phyloP scores from a whole-genome alignment of 1,139 yeast species.

The Candida neerlandica region DNA sequence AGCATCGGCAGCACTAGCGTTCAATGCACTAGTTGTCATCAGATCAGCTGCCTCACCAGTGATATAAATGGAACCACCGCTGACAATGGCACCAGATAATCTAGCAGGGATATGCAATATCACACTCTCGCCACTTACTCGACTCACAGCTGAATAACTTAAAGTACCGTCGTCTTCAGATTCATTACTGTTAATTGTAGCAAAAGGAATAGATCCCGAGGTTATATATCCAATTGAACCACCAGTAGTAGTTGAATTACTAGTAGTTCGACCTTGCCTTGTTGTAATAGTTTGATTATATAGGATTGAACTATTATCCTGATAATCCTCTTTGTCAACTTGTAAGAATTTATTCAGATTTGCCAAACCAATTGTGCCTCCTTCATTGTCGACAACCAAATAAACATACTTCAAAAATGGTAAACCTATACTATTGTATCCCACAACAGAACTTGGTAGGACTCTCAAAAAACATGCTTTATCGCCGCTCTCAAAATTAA shows the following conservation, averaged over 20 bases:
- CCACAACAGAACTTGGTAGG: slow-evolving; percentile 50
- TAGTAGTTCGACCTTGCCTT: not conserved
- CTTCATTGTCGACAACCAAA: slow-evolving; percentile 69
- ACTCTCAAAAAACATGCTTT: slow-evolving; percentile 64
- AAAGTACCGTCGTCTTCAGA: slow-evolving; percentile 7
- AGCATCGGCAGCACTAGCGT: slow-evolving; percentile 5
- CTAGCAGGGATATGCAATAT: slow-evolving; percentile 36
- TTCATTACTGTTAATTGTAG: slow-evolving; percentile 19
- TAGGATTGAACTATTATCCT: not conserved
- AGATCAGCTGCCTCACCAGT: slow-evolving; percentile 17
- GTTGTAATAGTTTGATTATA: not conserved
- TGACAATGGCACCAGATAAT: slow-evolving; percentile 34
- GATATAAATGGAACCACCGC: slow-evolving; percentile 35
- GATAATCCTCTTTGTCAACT: slow-evolving; percentile 8
- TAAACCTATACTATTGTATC: slow-evolving; percentile 63
- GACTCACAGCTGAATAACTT: slow-evolving; percentile 18
- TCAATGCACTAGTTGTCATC: slow-evolving; percentile 8
- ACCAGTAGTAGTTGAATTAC: not conserved
- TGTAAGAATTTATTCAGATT: slow-evolving; percentile 20
- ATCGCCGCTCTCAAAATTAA: slow-evolving; percentile 56
- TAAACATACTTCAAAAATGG: slow-evolving; percentile 60
- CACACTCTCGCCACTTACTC: slow-evolving; percentile 15
- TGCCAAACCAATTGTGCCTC: slow-evolving; percentile 55
- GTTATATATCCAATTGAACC: slow-evolving; percentile 29
- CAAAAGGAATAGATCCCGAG: slow-evolving; percentile 42